These are phyloP conservation scores for Meripilus lineatus DNA, from an alignment of 1,284 basidiomycete species.

Conservation along the genomic window DNA sequence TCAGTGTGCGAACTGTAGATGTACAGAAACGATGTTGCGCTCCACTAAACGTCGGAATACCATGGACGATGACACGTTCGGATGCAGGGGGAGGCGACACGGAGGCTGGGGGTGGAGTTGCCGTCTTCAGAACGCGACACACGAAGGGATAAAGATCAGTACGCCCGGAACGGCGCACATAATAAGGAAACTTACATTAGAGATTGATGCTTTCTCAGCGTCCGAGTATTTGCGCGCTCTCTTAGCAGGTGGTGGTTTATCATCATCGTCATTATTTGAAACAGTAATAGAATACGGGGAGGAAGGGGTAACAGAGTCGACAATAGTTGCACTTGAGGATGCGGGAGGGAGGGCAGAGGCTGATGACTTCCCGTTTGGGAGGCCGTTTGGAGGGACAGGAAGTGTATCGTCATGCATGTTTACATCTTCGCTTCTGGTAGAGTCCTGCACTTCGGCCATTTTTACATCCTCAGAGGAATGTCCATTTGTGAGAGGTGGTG, in stretches of 20 bases:
- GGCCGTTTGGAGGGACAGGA: conserved; percentile 31
- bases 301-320: conserved; percentile 37
- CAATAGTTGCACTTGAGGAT: conserved; percentile 29
- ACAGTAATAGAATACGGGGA: conserved; percentile 39
- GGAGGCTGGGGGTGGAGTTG: conserved; percentile 54
- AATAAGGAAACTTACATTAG: conserved; percentile 56
- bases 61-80: conserved; percentile 14
- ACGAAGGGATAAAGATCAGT: conserved; percentile 40
- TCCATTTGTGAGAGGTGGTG: conserved; percentile 42
- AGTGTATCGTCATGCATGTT: conserved; percentile 43
- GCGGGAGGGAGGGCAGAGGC: conserved; percentile 25
- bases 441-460: conserved; percentile 35
- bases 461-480: conserved; percentile 48
- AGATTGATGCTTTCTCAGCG: conserved; percentile 46
- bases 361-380: conserved; percentile 22
- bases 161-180: conserved; percentile 48
- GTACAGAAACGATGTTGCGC: conserved; percentile 82
- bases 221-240: conserved; percentile 51
- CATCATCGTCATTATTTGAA: conserved; percentile 34
- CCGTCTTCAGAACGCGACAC: conserved; percentile 50
- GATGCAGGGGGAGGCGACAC: conserved; percentile 19
- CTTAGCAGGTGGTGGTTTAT: conserved; percentile 68
- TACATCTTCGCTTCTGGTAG: conserved; percentile 35
- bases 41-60: conserved; percentile 42
- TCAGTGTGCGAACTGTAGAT: conserved; percentile 78